Base-by-base conservation (phyloP, 2,329 filamentous ascomycete genomes). In the Colletotrichum chlorophyti region DNA sequence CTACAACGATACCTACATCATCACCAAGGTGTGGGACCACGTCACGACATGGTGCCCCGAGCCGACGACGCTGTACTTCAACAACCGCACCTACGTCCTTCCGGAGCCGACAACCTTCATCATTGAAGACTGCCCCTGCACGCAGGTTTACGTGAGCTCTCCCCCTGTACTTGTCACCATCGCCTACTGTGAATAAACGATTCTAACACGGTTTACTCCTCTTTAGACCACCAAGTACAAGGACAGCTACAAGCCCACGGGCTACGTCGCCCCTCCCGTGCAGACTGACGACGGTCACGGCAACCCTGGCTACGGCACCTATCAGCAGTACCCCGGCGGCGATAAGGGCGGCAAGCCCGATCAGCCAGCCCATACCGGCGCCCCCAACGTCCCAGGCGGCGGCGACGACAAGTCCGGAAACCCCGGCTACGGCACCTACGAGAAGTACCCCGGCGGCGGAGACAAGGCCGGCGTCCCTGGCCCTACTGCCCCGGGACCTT, bases 41-140 rank as follows among this genome's bases (percentile, higher is more conserved):
- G 75, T 72, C 67, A 72, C 70, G 41, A 79, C 76, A 32, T 75
- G 69, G 64, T 82, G 79, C 72, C 68, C 74, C 6, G 66, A 77
- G 70, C 78, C 83, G 32, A 84, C 83, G 29, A 57, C 53, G 31
- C 38, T 58, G 37, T 46, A 31, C 51, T 57, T 23, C 46, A 60
- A 57, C 55, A 77, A 72, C 67, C 76, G 79, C 69, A 74, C 74
- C 45, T 86, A 83, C 76, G 79, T 80, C 43, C 77, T 85, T 65
- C 81, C 79, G 49, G 74, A 78, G 69, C 78, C 84, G 60, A 72
- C 82, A 65, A 81, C 80, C 53, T 71, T 86, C 63, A 85, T 81
- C 66, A 79, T 88, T 53, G 78, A 75, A 32, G 74, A 83, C 69
- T 84, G 81, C 72, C 79, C 80, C 57, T 83, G 81, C 75, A 82